Evolutionary conservation across 148 eudicot genomes (phyloP), one percentile per base, ranked within the genome.

Genomic region (Heliamphora exappendiculata): DNA sequence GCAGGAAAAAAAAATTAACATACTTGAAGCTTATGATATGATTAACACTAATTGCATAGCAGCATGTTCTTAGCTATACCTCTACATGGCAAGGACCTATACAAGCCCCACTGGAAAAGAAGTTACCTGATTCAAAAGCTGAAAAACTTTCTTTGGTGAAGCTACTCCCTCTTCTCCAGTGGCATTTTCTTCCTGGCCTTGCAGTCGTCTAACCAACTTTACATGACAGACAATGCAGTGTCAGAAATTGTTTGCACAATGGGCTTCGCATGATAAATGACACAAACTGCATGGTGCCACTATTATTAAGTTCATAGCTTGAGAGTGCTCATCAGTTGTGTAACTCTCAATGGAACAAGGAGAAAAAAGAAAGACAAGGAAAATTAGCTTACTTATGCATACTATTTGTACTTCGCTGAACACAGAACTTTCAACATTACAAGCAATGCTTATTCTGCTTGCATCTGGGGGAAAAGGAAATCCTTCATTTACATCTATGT

Each of bases 161-260:
- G 88, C 82, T 57, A 85, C 83, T 67, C 80, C 84, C 78, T 85
- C 97, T 75, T 91, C 93, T 78, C 79, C 91, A 70, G 81, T 41
- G 75, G 65, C 85, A 78, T 69, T 73, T 76, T 79, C 89, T 73
- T 89, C 89, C 77, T 78, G 89, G 81, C 83, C 79, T 77, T 89
- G 91, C 64, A 92, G 81, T 78, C 87, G 88, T 84, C 94, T 87
- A 55, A 89, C 91, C 85, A 95, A 82, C 99, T 95, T 85, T 76
- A 85, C 34, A 76, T 44, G 70, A 22, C 42, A 81, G 53, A 55
- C 36, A 76, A 75, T 17, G 33, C 45, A 41, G 64, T 44, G 8
- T 20, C n/a, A n/a, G n/a, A n/a, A 70, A n/a, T 7, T 54, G 73
- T n/a, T 47, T 71, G 77, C 50, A 63, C 59, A 49, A 70, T 22